Base-by-base conservation (phyloP, 768 basidiomycete genomes). In the Porpolomopsis calyptriformis region DNA sequence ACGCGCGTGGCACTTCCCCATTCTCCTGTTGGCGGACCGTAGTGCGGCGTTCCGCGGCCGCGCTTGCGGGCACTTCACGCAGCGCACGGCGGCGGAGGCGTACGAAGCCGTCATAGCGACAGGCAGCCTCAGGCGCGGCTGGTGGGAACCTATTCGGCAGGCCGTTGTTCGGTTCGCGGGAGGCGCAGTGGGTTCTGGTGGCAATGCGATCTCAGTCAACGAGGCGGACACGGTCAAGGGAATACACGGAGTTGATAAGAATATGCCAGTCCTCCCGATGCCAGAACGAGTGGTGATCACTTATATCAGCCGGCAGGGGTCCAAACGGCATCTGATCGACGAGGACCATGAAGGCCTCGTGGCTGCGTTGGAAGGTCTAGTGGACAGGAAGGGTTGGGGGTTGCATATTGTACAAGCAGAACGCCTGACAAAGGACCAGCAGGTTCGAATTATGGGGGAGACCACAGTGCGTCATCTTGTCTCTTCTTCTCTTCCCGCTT, bases 121-220 rank as follows among this genome's bases (percentile, higher is more conserved):
- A 3, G 48, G 35, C 2, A 11, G 3, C 3, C 16, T 37, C 2
- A 14, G 16, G 3, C 37, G 73, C 23, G 72, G 71, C 35, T 91
- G 85, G 85, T 92, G 87, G 86, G 79, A 80, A 55, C 76, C 81
- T n/a, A 57, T 91, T 18, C 67, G 82, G 26, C 60, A 72, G 29
- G 74, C 74, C 2, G 72, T 90, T 23, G 72, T 85, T 63, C 66
- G 74, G 41, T 88, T 84, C 51, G 78, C 81, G 0, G 80, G 84
- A 2, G 72, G 70, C 1, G 56, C 56, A 0, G 54, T 60, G 27
- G 46, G 49, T 24, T 58, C n/a, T 35, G 54, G 29, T 35, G 58
- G 55, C 16, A 37, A 57, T 48, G 34, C 46, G 3, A 38, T 7
- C 22, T 10, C 25, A n/a, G 14, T 14, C 45, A 31, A 31, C 22